Evolutionary conservation across 108 stramenopile species (phyloP).

Genomic region (Nitzschia palea): DNA sequence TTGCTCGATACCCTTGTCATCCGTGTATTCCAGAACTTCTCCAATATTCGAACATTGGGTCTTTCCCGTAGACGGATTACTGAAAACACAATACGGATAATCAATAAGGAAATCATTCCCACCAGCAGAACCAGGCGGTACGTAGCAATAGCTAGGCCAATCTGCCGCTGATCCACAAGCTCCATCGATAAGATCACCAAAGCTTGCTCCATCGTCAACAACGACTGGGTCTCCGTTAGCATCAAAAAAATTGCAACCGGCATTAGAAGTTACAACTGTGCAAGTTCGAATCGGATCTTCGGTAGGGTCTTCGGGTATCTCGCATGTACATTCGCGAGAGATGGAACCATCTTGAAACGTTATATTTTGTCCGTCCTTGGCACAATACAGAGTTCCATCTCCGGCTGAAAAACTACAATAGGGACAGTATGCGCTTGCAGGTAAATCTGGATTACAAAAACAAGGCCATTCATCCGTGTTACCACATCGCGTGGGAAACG

Average conservation of each 20-base stretch:
- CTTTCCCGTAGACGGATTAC: constrained; percentile 1
- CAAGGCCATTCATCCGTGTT: constrained; percentile 13
- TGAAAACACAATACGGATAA: constrained; percentile 21
- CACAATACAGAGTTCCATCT: constrained; percentile 10
- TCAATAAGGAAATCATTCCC: constrained; percentile 14
- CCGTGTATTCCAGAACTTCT: background rate
- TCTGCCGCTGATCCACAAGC: constrained; percentile 11
- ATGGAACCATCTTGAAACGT: constrained; percentile 9
- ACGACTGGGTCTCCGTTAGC: background rate
- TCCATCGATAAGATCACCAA: constrained; percentile 6
- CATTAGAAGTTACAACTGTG: background rate
- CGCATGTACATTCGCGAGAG: constrained; percentile 7
- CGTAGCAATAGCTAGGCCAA: constrained; percentile 11
- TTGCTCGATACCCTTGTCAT: background rate
- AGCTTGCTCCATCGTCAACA: background rate
- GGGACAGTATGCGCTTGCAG: constrained; percentile 3
- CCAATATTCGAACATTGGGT: constrained; percentile 10
- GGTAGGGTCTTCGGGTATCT: constrained; percentile 8
- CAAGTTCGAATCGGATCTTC: constrained; percentile 8
- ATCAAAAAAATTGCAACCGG: constrained; percentile 16
- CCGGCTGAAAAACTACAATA: constrained; percentile 8
- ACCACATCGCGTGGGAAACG: background rate
- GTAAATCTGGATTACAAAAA: constrained; percentile 13
- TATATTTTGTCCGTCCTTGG: constrained; percentile 10
- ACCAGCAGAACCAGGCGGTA: constrained; percentile 2